These are phyloP conservation scores for Dujonia santamariae DNA, from an alignment of 1,139 yeast genomes.

Conservation along the genomic window DNA sequence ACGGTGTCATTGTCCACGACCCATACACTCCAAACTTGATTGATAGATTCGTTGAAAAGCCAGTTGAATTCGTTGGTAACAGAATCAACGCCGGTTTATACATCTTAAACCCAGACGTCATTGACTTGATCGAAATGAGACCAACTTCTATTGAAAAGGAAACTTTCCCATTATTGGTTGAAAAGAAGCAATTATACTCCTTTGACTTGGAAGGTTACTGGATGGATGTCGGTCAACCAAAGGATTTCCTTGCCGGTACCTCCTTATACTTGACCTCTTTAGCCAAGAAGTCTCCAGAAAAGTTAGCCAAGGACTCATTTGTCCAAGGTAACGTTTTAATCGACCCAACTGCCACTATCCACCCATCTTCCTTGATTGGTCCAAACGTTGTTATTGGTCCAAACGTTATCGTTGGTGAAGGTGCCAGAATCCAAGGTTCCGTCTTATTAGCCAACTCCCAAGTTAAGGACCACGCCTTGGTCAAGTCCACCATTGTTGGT, in stretches of 20 bases:
- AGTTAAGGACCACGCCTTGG: conserved; percentile 97
- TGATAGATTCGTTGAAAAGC: conserved; percentile 99
- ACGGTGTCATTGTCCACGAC: conserved; percentile 99
- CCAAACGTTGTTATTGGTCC: conserved; percentile 99
- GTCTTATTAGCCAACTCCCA: conserved; percentile 88
- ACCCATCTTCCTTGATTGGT: conserved; percentile 92
- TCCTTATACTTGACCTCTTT: conserved; percentile 86
- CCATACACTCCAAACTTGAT: conserved; percentile 89
- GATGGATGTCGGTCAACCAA: conserved; percentile 99
- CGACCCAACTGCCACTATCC: conserved; percentile 93
- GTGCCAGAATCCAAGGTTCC: conserved; percentile 97
- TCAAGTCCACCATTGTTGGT: conserved; percentile 96
- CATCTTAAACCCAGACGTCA: conserved; percentile 94
- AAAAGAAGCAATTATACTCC: conserved; percentile 83
- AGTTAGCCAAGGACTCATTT: conserved; percentile 63
- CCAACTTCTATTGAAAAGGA: conserved; percentile 99
- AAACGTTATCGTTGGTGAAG: conserved; percentile 92
- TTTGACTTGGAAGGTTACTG: conserved; percentile 99
- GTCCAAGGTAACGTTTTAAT: conserved; percentile 93
- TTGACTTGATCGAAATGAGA: conserved; percentile 93
- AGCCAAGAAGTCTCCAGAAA: conserved; percentile 73
- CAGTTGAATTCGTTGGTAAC: conserved; percentile 98
- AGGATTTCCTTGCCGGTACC: conserved; percentile 97
- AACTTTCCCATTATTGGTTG: conserved; percentile 96
- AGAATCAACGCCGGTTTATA: conserved; percentile 97